phyloP scores from a whole-genome alignment of 2,329 filamentous ascomycete genomes.

The Knoxdaviesia capensis region DNA sequence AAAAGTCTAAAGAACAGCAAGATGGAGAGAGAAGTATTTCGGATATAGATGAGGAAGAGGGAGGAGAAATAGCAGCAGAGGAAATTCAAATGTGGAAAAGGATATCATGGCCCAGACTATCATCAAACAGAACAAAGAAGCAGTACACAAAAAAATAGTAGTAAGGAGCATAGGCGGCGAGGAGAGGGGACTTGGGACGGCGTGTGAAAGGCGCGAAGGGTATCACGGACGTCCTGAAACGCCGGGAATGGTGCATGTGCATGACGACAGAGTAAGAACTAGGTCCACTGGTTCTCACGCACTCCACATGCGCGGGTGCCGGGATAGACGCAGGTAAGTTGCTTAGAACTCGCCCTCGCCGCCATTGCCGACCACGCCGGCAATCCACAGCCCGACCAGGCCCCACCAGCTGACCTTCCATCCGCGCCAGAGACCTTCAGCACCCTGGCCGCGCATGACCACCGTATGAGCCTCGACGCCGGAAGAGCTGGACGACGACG shows the following conservation, averaged over 20 bases:
- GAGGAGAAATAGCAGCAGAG: no score
- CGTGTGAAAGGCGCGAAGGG: not conserved
- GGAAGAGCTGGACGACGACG: slow-evolving; percentile 1
- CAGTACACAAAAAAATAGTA: not conserved
- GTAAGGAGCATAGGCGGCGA: not conserved
- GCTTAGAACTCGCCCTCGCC: slow-evolving; percentile 39
- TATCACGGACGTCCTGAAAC: not conserved
- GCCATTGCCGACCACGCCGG: slow-evolving; percentile 39
- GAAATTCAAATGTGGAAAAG: no score
- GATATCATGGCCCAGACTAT: no score
- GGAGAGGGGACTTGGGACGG: not conserved
- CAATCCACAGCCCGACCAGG: slow-evolving; percentile 53
- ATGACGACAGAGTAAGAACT: not conserved
- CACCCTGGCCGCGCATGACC: slow-evolving; percentile 42
- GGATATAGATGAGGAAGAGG: no score
- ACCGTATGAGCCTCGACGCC: slow-evolving; percentile 17
- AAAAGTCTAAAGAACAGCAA: no score
- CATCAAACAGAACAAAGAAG: no score
- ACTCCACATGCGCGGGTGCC: not conserved
- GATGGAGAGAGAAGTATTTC: no score
- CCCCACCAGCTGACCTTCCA: slow-evolving; percentile 69
- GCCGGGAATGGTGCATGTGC: not conserved
- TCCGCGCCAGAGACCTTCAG: slow-evolving; percentile 48
- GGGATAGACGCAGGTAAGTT: not conserved
- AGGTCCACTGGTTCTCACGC: not conserved